Percentiles rank a stretch among this genome's conserved stretches.
These are phyloP conservation scores for Escallonia herrerae DNA, from an alignment of 129 eudicot genomes.

Conservation along the genomic window DNA sequence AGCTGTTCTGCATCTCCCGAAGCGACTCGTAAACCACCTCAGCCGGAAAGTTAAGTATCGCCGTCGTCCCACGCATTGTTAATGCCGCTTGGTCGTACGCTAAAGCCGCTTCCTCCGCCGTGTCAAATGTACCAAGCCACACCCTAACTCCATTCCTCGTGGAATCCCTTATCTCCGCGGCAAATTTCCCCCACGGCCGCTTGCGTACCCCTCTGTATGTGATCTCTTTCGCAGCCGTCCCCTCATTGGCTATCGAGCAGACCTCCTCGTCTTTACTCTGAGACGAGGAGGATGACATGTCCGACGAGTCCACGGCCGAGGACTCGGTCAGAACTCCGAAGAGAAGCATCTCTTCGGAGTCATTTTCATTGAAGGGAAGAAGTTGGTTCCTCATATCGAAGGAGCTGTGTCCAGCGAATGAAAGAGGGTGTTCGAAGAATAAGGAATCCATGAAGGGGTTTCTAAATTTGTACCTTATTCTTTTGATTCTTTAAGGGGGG, in stretches of 20 bases:
- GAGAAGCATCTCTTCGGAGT: slow-evolving; percentile 35
- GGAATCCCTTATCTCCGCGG: slow-evolving; percentile 40
- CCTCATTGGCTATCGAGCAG: too few relatives aligned
- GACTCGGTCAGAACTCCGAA: slow-evolving; percentile 17
- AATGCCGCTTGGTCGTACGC: slow-evolving; percentile 40
- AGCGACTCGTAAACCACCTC: slow-evolving; percentile 25
- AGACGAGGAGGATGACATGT: neutral
- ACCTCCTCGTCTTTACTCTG: neutral
- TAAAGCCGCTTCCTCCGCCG: slow-evolving; percentile 38
- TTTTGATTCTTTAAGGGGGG: neutral
- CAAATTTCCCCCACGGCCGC: slow-evolving; percentile 43
- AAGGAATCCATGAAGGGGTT: neutral
- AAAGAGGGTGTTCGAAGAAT: neutral
- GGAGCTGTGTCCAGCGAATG: neutral
- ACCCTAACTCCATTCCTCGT: slow-evolving; percentile 33
- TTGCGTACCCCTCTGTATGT: slow-evolving; percentile 29
- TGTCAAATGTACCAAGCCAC: slow-evolving; percentile 40
- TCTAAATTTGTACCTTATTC: neutral
- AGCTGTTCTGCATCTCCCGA: slow-evolving; percentile 25
- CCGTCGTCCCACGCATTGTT: slow-evolving; percentile 20
- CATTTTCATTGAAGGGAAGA: slow-evolving; percentile 33
- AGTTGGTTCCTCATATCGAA: neutral
- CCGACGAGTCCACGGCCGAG: neutral
- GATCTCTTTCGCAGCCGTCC: neutral
- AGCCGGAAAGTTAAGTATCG: slow-evolving; percentile 26